phyloP scores from a whole-genome alignment of 129 eudicot genomes.

The Escallonia rubra region DNA sequence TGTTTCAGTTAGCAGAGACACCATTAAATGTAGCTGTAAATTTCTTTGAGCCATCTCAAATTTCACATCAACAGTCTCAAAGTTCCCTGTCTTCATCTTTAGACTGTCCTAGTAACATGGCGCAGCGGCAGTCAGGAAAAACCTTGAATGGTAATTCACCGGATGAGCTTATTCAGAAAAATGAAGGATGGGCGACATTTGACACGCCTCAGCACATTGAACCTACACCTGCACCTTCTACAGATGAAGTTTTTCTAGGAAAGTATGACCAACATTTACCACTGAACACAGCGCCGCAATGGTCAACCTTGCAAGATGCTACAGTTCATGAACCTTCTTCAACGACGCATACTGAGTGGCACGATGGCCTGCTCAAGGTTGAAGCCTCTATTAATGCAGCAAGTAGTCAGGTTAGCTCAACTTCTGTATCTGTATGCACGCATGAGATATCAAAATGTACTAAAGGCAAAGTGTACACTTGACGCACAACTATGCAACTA shows the following conservation, averaged over 20 bases:
- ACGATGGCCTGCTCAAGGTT: slow-evolving; percentile 28
- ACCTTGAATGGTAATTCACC: slow-evolving; percentile 26
- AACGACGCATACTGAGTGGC: slow-evolving; percentile 33
- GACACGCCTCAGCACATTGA: slow-evolving; percentile 53
- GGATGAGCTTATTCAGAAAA: slow-evolving; percentile 22
- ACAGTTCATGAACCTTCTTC: slow-evolving; percentile 27
- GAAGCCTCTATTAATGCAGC: slow-evolving; percentile 27
- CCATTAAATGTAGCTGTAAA: slow-evolving; percentile 33
- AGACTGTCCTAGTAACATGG: slow-evolving; percentile 33
- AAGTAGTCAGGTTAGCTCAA: slow-evolving; percentile 39
- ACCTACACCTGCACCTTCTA: slow-evolving; percentile 28
- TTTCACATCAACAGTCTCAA: slow-evolving; percentile 34
- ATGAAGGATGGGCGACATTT: slow-evolving; percentile 96
- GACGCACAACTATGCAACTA: neutral
- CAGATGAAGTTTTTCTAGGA: slow-evolving; percentile 20
- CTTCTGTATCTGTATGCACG: neutral
- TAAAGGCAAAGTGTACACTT: neutral
- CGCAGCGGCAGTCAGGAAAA: slow-evolving; percentile 35
- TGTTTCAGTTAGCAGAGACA: slow-evolving; percentile 47
- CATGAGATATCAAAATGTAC: neutral
- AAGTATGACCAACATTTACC: slow-evolving; percentile 16
- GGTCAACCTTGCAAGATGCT: slow-evolving; percentile 34
- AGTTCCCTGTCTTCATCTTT: slow-evolving; percentile 36
- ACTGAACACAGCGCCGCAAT: slow-evolving; percentile 25
- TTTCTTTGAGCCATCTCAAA: slow-evolving; percentile 33